These are phyloP conservation scores for Colletotrichum sp. DNA, from an alignment of 2,329 filamentous ascomycete species.

Conservation along the genomic window DNA sequence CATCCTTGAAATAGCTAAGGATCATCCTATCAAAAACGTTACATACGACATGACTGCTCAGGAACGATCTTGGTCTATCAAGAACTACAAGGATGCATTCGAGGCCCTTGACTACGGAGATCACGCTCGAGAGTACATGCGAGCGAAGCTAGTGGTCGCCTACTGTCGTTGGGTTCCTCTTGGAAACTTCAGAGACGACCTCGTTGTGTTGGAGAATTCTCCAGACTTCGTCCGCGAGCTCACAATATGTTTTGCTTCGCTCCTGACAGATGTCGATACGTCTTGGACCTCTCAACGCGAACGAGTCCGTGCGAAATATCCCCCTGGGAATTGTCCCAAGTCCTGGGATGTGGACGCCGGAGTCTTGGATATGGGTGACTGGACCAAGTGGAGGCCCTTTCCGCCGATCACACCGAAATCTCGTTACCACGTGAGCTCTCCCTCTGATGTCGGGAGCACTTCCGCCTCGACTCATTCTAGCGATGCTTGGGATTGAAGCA, in stretches of 20 bases:
- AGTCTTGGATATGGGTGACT: too few relatives aligned
- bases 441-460: too few relatives aligned
- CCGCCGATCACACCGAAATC: too few relatives aligned
- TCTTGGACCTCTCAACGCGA: too few relatives aligned
- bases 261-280: neutral
- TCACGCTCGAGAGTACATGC: neutral
- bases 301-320: too few relatives aligned
- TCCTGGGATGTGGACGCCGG: too few relatives aligned
- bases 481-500: too few relatives aligned
- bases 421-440: too few relatives aligned
- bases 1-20: neutral
- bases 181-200: neutral
- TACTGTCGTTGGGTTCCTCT: neutral
- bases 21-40: neutral
- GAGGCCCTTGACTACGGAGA: neutral
- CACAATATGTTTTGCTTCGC: neutral
- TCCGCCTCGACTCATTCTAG: too few relatives aligned
- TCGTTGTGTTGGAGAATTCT: rapidly evolving
- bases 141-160: rapidly evolving
- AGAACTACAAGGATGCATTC: neutral
- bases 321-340: too few relatives aligned
- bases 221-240: neutral
- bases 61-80: neutral
- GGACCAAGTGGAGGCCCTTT: too few relatives aligned
- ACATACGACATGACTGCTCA: neutral